These are phyloP conservation scores for Phytophthora sp. DNA, from an alignment of 352 stramenopile genomes.

Conservation along the genomic window DNA sequence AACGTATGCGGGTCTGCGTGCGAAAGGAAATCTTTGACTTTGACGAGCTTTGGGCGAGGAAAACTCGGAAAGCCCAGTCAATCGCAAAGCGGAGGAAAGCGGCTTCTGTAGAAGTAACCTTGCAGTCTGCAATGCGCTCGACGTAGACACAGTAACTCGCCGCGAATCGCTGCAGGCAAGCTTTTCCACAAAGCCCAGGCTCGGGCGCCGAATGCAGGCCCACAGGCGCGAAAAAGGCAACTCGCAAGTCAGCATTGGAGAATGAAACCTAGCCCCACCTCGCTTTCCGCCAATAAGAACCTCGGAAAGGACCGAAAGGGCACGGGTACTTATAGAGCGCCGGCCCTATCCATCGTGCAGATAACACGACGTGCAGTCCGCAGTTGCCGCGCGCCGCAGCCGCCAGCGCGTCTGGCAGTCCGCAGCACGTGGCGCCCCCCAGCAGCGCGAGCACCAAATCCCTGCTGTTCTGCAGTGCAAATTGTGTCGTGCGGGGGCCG, in stretches of 20 bases:
- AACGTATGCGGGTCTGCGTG: slow-evolving; percentile 1
- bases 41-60: not conserved
- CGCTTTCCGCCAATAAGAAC: not conserved
- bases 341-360: not conserved
- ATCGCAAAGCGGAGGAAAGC: too few relatives aligned
- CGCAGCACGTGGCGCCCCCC: not conserved
- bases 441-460: not conserved
- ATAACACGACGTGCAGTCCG: not conserved
- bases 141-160: not conserved
- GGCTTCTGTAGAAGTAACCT: too few relatives aligned
- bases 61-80: too few relatives aligned
- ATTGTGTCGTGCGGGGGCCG: not conserved
- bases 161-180: not conserved
- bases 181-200: too few relatives aligned
- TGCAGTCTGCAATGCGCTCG: too few relatives aligned
- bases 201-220: not conserved
- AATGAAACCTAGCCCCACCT: not conserved
- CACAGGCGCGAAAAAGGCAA: not conserved
- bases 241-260: not conserved
- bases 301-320: not conserved
- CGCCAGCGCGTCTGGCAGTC: too few relatives aligned
- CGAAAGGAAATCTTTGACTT: slow-evolving; percentile 1
- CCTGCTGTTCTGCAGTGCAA: not conserved
- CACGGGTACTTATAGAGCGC: not conserved
- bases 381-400: not conserved